Conservation (phyloP, 805 yeast species). For the Starmerella scarabaei region DNA sequence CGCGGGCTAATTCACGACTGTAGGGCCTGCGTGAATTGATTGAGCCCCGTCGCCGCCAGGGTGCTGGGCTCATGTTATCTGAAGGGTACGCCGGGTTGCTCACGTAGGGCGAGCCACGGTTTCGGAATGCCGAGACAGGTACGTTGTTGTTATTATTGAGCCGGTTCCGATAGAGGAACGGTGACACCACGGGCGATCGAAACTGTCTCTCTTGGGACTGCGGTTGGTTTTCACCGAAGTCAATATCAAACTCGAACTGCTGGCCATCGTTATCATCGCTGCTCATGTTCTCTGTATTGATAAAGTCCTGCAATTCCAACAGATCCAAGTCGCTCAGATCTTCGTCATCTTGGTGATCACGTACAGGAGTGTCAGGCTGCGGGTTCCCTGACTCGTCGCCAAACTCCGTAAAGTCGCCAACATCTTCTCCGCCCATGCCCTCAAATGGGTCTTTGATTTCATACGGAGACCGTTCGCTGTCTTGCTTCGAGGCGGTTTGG, state of each 20-base stretch:
- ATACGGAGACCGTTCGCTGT: background rate
- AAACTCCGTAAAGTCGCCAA: slow-evolving; percentile 11
- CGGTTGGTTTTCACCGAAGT: slow-evolving; percentile 21
- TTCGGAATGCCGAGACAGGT: slow-evolving; percentile 84
- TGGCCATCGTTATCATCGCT: slow-evolving; percentile 51
- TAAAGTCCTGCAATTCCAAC: slow-evolving; percentile 52
- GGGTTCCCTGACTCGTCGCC: background rate
- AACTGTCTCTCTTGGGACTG: slow-evolving; percentile 3
- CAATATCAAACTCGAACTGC: slow-evolving; percentile 21
- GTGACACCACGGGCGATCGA: slow-evolving; percentile 17
- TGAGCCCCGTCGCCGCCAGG: slow-evolving; percentile 14
- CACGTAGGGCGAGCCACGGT: slow-evolving; percentile 42
- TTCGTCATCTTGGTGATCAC: slow-evolving; percentile 27
- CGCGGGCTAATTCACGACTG: slow-evolving; percentile 16
- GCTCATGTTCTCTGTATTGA: slow-evolving; percentile 68
- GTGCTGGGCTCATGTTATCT: slow-evolving; percentile 15
- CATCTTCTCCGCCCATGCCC: slow-evolving; percentile 18
- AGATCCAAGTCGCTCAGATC: slow-evolving; percentile 34
- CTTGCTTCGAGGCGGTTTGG: too few relatives aligned
- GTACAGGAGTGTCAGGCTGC: background rate
- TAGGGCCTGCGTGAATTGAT: too few relatives aligned
- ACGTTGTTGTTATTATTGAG: slow-evolving; percentile 31
- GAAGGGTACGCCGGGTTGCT: slow-evolving; percentile 13
- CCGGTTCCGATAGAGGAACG: slow-evolving; percentile 27
- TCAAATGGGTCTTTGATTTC: slow-evolving; percentile 22